Conservation (phyloP, 2,329 filamentous ascomycete genomes). For the Colletotrichum phormii region DNA sequence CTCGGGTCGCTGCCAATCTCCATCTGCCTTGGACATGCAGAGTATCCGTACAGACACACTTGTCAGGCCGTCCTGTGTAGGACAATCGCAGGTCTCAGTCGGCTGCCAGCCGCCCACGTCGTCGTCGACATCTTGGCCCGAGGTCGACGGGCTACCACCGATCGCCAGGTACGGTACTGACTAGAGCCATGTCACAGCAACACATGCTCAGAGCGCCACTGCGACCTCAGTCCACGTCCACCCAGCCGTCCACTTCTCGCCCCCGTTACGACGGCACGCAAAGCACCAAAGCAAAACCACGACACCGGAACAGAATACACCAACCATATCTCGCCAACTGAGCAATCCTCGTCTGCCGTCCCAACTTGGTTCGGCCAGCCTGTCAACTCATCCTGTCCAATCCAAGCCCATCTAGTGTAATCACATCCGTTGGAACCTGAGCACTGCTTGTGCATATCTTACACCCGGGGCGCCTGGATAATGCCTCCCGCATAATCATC, state of each 20-base stretch:
- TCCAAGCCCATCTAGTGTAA: neutral
- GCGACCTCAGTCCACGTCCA: constrained; percentile 4
- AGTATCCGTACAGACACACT: neutral
- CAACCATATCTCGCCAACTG: neutral
- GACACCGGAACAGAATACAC: constrained; percentile 19
- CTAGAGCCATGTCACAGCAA: neutral
- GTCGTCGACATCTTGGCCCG: neutral
- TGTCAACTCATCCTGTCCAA: neutral
- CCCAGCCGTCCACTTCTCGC: constrained; percentile 18
- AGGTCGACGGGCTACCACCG: neutral
- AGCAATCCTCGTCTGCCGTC: neutral
- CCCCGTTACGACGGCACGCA: constrained; percentile 11
- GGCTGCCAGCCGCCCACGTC: neutral
- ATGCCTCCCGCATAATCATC: neutral
- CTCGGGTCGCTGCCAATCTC: constrained; percentile 25
- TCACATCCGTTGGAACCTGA: neutral
- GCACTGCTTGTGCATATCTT: neutral
- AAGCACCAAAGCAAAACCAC: constrained; percentile 24
- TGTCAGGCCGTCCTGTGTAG: neutral
- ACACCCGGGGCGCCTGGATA: neutral
- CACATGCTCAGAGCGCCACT: constrained; percentile 5
- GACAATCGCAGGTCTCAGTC: constrained; percentile 15
- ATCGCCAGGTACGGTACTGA: constrained; percentile 18
- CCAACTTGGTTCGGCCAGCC: neutral
- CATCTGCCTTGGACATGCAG: constrained; percentile 10